Conservation (phyloP, 768 basidiomycete species). For the Macrolepiota dolichaula region DNA sequence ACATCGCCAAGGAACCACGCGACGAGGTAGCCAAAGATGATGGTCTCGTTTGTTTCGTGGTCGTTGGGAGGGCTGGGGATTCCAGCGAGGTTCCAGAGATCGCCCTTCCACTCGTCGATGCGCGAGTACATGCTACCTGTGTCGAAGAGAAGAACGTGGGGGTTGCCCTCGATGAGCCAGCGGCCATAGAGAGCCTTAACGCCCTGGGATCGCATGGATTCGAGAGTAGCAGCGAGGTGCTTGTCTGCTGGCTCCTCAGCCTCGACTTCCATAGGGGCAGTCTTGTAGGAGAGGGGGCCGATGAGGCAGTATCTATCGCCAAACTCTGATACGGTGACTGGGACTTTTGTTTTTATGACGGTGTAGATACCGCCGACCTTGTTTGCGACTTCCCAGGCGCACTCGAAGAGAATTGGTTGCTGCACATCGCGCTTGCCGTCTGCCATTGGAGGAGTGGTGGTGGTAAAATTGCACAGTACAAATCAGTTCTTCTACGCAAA, state of each 20-base stretch:
- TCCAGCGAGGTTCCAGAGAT: conserved; percentile 97
- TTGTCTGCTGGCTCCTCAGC: conserved; percentile 84
- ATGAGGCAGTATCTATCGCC: conserved; percentile 94
- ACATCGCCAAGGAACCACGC: conserved; percentile 99
- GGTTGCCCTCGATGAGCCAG: conserved; percentile 98
- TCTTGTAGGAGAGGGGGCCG: conserved; percentile 97
- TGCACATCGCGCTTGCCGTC: conserved; percentile 66
- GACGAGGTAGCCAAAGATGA: conserved; percentile 95
- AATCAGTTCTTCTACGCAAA: conserved; percentile 20
- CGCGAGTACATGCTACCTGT: conserved; percentile 83
- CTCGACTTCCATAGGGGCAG: conserved; percentile 99
- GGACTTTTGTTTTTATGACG: conserved; percentile 99
- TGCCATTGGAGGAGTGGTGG: conserved; percentile 24
- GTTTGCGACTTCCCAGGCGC: conserved; percentile 98
- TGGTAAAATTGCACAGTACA: conserved; percentile 14
- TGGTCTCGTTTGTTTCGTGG: conserved; percentile 97
- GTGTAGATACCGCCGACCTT: conserved; percentile 99
- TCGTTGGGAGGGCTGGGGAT: conserved; percentile 97
- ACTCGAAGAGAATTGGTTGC: conserved; percentile 85
- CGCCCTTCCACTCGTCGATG: conserved; percentile 98
- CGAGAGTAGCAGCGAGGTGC: conserved; percentile 69
- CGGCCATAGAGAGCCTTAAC: conserved; percentile 94
- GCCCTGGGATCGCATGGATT: conserved; percentile 84
- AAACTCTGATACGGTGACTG: conserved; percentile 95
- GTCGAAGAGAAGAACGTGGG: conserved; percentile 94